These are phyloP conservation scores for Acacia acuminata DNA, from an alignment of 306 rosid species.

Conservation along the genomic window DNA sequence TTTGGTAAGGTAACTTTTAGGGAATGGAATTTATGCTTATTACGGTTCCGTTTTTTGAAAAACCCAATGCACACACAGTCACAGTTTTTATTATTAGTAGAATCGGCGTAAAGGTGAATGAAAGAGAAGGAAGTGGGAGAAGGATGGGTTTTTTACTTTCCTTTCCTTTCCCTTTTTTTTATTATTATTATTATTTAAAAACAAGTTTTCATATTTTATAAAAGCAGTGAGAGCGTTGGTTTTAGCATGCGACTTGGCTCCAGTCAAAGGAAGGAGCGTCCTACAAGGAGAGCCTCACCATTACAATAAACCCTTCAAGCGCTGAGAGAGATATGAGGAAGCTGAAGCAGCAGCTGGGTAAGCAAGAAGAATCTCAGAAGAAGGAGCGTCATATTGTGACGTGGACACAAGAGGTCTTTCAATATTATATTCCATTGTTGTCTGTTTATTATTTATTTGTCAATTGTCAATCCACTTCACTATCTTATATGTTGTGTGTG, in stretches of 20 bases:
- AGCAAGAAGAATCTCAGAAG: slow-evolving; percentile 67
- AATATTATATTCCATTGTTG: neutral
- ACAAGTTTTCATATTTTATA: slow-evolving; percentile 26
- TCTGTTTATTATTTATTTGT: neutral
- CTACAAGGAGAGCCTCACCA: slow-evolving; percentile 32
- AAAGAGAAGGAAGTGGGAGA: slow-evolving; percentile 33
- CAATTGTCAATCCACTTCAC: neutral
- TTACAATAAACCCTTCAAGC: slow-evolving; percentile 28
- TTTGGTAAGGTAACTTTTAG: slow-evolving; percentile 39
- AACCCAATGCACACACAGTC: neutral
- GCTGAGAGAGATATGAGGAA: slow-evolving; percentile 32
- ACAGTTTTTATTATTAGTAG: neutral
- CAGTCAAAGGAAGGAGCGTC: slow-evolving; percentile 66
- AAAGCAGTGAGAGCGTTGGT: slow-evolving; percentile 47
- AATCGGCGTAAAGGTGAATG: slow-evolving; percentile 39
- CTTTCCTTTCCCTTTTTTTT: neutral
- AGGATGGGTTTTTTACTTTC: neutral
- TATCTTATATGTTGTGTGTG: slow-evolving; percentile 38
- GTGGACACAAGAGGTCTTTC: slow-evolving; percentile 79
- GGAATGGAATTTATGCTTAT: slow-evolving; percentile 33
- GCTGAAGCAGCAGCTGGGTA: slow-evolving; percentile 35
- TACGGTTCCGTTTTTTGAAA: slow-evolving; percentile 31
- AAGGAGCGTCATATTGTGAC: slow-evolving; percentile 93
- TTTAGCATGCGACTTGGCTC: slow-evolving; percentile 59
- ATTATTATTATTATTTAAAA: neutral